Percentiles rank a stretch among this genome's conserved stretches.
Evolutionary conservation across 2,329 filamentous ascomycete genomes (phyloP).

Genomic region (Rasamsonia emersonii): DNA sequence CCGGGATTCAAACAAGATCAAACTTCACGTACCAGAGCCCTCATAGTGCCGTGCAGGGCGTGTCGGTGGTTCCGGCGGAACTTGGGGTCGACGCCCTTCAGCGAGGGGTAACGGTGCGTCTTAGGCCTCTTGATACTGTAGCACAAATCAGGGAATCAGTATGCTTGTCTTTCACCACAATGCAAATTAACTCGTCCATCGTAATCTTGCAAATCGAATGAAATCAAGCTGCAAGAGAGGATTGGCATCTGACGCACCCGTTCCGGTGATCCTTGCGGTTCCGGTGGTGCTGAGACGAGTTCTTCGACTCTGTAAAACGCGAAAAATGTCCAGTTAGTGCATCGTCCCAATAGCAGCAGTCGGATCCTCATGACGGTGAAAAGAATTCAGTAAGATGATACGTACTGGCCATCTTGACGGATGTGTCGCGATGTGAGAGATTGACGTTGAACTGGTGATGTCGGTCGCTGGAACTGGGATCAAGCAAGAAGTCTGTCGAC

Average conservation of each 20-base stretch:
- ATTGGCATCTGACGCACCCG: constrained; percentile 61
- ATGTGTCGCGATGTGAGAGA: constrained; percentile 30
- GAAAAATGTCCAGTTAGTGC: too few species aligned
- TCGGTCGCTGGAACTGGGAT: constrained; percentile 27
- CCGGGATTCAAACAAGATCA: constrained; percentile 1
- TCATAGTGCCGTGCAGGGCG: constrained; percentile 97
- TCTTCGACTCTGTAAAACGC: constrained; percentile 78
- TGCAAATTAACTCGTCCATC: too few species aligned
- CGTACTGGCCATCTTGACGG: constrained; percentile 41
- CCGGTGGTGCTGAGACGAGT: constrained; percentile 99
- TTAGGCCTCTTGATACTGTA: constrained; percentile 99
- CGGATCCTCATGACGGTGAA: constrained; percentile 1
- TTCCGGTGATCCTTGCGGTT: constrained; percentile 98
- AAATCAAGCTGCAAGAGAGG: constrained; percentile 1
- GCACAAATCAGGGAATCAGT: constrained; percentile 8
- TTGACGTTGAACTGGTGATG: constrained; percentile 25
- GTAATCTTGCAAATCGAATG: not conserved
- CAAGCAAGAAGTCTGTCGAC: constrained; percentile 19
- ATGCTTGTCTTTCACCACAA: not conserved
- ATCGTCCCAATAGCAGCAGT: constrained; percentile 3
- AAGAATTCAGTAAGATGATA: constrained; percentile 12
- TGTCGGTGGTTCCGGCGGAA: constrained; percentile 99
- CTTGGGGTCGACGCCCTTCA: constrained; percentile 98
- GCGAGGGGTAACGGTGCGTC: constrained; percentile 96
- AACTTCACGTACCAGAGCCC: constrained; percentile 73